phyloP scores from a whole-genome alignment of 345 rosid species.

The Camelina laxa region DNA sequence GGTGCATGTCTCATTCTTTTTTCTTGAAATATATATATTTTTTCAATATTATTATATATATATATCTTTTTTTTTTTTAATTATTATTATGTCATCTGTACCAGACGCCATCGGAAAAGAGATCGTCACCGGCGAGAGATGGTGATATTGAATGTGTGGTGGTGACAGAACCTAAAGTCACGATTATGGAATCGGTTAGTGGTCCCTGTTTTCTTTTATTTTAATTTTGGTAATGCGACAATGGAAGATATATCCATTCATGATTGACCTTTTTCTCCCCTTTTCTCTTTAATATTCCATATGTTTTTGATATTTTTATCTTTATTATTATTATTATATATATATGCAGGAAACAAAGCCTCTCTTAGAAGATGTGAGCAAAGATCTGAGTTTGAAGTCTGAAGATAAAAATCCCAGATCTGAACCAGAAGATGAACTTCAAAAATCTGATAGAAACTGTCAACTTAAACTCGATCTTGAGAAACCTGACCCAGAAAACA shows the following conservation, averaged over 20 bases:
- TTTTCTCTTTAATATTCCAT: neutral
- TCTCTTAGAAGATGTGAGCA: conserved; percentile 26
- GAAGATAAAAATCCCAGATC: conserved; percentile 48
- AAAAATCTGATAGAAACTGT: conserved; percentile 34
- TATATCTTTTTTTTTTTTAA: neutral
- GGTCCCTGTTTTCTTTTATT: conserved; percentile 19
- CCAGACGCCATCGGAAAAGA: conserved; percentile 54
- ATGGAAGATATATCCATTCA: conserved; percentile 7
- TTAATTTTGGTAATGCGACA: neutral
- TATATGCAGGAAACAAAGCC: neutral
- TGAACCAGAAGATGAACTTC: conserved; percentile 50
- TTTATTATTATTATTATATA: neutral
- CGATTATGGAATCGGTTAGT: conserved; percentile 61
- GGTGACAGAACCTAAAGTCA: conserved; percentile 53
- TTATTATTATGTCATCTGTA: neutral
- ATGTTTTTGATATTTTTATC: neutral
- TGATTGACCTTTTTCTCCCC: neutral
- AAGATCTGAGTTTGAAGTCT: conserved; percentile 48
- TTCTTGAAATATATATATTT: neutral
- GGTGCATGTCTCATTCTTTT: conserved; percentile 48
- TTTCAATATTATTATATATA: neutral
- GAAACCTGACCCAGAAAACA: conserved; percentile 53
- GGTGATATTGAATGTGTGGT: conserved; percentile 55
- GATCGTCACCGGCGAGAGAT: conserved; percentile 78
- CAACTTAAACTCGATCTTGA: conserved; percentile 68